Base-by-base conservation (phyloP, 176 grass and related monocot genomes). In the Triticum turgidum region DNA sequence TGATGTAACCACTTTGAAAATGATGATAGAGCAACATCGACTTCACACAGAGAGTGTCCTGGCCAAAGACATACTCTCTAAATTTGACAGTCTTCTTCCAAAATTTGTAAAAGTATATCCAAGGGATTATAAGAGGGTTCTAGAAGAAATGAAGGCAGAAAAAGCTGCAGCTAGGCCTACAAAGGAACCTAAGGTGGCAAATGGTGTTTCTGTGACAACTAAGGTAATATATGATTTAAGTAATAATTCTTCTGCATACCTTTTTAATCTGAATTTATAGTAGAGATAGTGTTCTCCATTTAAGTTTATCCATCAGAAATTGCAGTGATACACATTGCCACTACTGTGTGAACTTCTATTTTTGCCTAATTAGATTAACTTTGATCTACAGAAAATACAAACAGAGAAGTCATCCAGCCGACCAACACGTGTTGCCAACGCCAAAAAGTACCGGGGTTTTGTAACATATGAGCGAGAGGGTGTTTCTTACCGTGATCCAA, bases 11-110 rank as follows among this genome's bases (percentile, higher is more conserved):
- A 91, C 86, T 54, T 81, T 99, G 83, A 99, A 89, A 88, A 96
- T 94, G 94, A 90, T 99, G 94, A 99, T 99, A 86, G 90, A 96
- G 84, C 97, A 99, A 83, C 97, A 99, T 84, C 90, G 94, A 15
- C 92, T 51, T 58, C 89, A 91, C 80, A 99, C 97, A 6, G 15
- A 83, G 65, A 99, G 97, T 87, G 71, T 80, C 21, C 68, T 95
- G 39, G 97, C 97, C 15, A 92, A 80, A 86, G 85, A 96, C 62
- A 82, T 99, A 35, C 92, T 99, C 39, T 80, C 91, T 22, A 80
- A 96, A 73, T 99, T 99, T 80, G 81, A 91, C 56, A 93, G n/a
- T 71, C 83, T 94, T 80, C 87, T 99, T 72, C 82, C 90, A 32
- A 96, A 94, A 63, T 99, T 99, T 85, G 87, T 96, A 66, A 99